Percentiles rank a stretch among this genome's conserved stretches.
These are phyloP conservation scores for Noccaea bulbosa DNA, from an alignment of 345 rosid species.

Conservation along the genomic window DNA sequence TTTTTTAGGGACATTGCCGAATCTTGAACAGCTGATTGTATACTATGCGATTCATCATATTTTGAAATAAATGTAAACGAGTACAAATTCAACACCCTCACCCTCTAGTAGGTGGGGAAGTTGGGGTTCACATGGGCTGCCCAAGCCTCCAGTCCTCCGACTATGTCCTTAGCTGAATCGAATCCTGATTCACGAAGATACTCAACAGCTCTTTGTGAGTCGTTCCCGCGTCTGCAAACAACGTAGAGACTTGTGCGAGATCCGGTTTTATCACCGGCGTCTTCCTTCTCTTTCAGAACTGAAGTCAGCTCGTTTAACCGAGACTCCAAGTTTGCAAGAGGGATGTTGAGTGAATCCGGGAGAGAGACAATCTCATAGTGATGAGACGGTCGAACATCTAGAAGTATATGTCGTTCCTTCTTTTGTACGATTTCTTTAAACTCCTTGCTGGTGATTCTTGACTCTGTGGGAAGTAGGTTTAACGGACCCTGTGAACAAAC, in stretches of 20 bases:
- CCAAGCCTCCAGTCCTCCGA: slow-evolving; percentile 90
- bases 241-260: slow-evolving; percentile 53
- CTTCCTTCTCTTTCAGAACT: slow-evolving; percentile 60
- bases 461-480: slow-evolving; percentile 58
- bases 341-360: slow-evolving; percentile 74
- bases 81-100: no score
- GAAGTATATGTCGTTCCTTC: slow-evolving; percentile 60
- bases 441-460: slow-evolving; percentile 70
- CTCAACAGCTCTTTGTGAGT: slow-evolving; percentile 91
- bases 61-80: no score
- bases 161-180: slow-evolving; percentile 65
- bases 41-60: no score
- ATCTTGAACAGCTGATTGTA: no score
- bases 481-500: slow-evolving; percentile 55
- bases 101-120: slow-evolving; percentile 71
- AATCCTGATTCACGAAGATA: slow-evolving; percentile 65
- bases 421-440: slow-evolving; percentile 52
- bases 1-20: no score
- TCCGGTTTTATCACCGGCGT: slow-evolving; percentile 24
- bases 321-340: slow-evolving; percentile 64
- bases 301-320: slow-evolving; percentile 65
- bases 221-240: slow-evolving; percentile 88
- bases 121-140: slow-evolving; percentile 72
- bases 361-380: slow-evolving; percentile 87
- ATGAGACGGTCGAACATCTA: slow-evolving; percentile 87